These are phyloP conservation scores for Termitomyces sp. DNA, from an alignment of 1,284 basidiomycete species.

Conservation along the genomic window DNA sequence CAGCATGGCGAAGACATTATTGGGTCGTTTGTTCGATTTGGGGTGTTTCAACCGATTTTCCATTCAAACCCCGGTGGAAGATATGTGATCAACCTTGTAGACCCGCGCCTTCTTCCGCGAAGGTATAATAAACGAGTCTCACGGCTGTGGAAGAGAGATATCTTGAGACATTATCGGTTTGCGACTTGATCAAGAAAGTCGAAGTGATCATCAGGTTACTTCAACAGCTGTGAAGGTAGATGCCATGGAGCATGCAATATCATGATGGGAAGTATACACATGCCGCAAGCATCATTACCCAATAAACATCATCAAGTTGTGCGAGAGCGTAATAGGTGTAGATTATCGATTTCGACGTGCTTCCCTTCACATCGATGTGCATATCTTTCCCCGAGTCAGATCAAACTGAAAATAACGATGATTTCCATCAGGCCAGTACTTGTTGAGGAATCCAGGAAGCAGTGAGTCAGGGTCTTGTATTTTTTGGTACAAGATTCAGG, in stretches of 20 bases:
- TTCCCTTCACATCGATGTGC: background rate
- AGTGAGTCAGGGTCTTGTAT: background rate
- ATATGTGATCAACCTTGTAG: no score
- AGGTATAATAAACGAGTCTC: no score
- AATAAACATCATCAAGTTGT: background rate
- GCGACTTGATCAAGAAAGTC: no score
- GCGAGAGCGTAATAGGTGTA: background rate
- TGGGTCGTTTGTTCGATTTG: no score
- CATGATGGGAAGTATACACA: background rate
- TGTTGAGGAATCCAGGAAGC: background rate
- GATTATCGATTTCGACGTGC: background rate
- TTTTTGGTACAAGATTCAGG: background rate
- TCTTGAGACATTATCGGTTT: no score
- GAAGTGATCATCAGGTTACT: background rate
- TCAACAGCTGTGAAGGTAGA: background rate
- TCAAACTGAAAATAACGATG: background rate
- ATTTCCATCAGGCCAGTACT: background rate
- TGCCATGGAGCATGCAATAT: no score
- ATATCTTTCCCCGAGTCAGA: conserved; percentile 14
- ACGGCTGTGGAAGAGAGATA: no score
- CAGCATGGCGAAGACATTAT: no score
- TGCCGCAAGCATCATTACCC: background rate
- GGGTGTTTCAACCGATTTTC: no score
- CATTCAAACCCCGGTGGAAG: no score
- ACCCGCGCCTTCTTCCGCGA: no score